Percentiles rank a stretch among this genome's conserved stretches.
Conservation (phyloP, 2,329 filamentous ascomycete species). For the Rutstroemia sp. region DNA sequence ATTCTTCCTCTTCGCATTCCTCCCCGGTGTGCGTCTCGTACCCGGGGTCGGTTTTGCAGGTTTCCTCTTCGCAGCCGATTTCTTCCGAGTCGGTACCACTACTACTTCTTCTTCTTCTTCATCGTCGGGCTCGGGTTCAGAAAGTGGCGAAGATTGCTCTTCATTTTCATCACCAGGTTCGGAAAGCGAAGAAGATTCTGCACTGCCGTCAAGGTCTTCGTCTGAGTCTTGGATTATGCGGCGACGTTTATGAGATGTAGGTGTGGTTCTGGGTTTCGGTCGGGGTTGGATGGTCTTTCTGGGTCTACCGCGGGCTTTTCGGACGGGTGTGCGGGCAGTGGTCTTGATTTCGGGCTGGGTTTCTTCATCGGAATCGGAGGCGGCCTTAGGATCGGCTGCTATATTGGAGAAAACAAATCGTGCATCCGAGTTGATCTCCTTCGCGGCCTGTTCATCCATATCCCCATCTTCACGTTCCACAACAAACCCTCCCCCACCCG, state of each 20-base stretch:
- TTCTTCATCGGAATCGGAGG: slow-evolving; percentile 11
- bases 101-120: neutral
- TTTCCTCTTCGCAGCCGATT: slow-evolving; percentile 7
- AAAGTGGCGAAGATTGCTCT: neutral
- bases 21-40: slow-evolving; percentile 19
- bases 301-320: slow-evolving; percentile 17
- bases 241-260: slow-evolving; percentile 10
- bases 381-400: neutral
- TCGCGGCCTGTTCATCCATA: neutral
- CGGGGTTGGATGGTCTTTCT: slow-evolving; percentile 9
- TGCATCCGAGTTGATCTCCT: slow-evolving; percentile 9
- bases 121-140: neutral
- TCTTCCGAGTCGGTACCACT: neutral
- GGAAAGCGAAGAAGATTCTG: neutral
- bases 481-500: slow-evolving; percentile 21
- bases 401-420: slow-evolving; percentile 15
- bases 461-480: slow-evolving; percentile 17
- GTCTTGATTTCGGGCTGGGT: slow-evolving; percentile 1
- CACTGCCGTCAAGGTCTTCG: slow-evolving; percentile 7
- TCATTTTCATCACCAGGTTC: neutral
- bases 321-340: slow-evolving; percentile 3
- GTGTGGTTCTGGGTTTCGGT: neutral
- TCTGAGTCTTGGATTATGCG: slow-evolving; percentile 11
- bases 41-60: slow-evolving; percentile 6
- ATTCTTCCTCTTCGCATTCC: slow-evolving; percentile 23